Evolutionary conservation across 2,329 filamentous ascomycete species (phyloP), one percentile per base, ranked within the genome.

Genomic region (Calonectria hongkongensis): DNA sequence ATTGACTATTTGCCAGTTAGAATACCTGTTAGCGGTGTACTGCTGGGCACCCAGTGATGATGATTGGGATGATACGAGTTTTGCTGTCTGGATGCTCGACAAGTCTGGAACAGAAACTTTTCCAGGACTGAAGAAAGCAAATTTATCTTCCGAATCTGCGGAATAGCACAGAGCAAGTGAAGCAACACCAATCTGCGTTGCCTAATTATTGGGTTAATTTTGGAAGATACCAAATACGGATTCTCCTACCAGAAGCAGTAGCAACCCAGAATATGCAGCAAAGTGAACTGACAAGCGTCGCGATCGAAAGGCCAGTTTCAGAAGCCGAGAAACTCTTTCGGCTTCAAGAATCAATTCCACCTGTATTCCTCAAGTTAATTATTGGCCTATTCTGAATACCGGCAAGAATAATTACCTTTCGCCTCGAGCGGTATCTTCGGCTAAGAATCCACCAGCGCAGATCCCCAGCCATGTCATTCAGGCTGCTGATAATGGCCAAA

Each of bases 371-470:
- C 3, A n/a, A 25, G 21, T 25, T 16, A 28, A 16, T 7, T 0
- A 36, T 36, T 9, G 10, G 13, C 47, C 5, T 33, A 33, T 25
- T 12, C 25, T 6, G n/a, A 36, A 21, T n/a, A 6, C 13, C 5
- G 21, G n/a, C 7, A 9, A 33, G 1, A 18, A 15, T 27, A 16
- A 9, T 79, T 62, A 86, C 86, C 80, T 88, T 86, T 5, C 77
- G 78, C 50, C 83, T 78, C 30, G 82, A 83, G 71, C 85, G 81
- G 51, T 82, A 80, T 10, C 81, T 78, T 7, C 80, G 78, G 68
- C 82, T 83, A 45, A 88, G 75, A 30, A 88, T 83, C 79, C 85
- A 86, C 86, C 87, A 88, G 15, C 87, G 81, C 73, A 87, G 78
- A 71, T 87, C 85, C 16, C 82, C 77, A 4, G 86, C 83, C 82